Evolutionary conservation across 805 yeast species (phyloP), one percentile per base, ranked within the genome.

Genomic region (Kazachstania viticola): DNA sequence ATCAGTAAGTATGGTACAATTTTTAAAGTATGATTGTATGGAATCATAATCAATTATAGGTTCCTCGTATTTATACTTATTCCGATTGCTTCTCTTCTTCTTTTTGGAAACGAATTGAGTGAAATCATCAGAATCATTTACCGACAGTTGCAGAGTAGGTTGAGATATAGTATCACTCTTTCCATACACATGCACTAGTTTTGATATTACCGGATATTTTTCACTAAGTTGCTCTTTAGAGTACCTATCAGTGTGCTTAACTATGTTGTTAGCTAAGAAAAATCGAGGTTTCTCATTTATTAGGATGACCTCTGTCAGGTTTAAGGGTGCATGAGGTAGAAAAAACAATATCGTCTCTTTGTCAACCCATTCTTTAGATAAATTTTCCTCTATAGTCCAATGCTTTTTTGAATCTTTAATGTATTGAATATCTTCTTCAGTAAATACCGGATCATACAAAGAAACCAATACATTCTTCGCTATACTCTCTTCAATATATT

Each of bases 311-410:
- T 71, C 65, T 1, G 77, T 69, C 13, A 74, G 44, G 13, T 51
- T 60, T 25, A 77, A 52, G 1, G 84, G 82, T 0, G 87, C 88
- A 56, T 81, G 94, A 0, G 93, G 93, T 29, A 81, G 61, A 45
- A 71, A 80, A 49, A 60, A 78, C 2, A 81, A 52, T 0, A 64
- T 57, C 1, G 39, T 27, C 8, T 33, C 29, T 12, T 33, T 29
- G 15, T 47, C 38, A 4, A 40, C 44, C 36, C 49, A 46, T 2
- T 49, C 48, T 2, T 35, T 22, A 3, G 30, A 28, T 14, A 33
- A 9, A 13, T 21, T 24, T 19, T 54, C 58, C 6, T 40, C 45
- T 5, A 59, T 51, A 2, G 42, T 27, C 58, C 59, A 56, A 14
- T 14, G 26, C 9, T 49, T 33, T 1, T 54, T 56, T 24, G 46